Evolutionary conservation across 495 filamentous ascomycete species (phyloP).

Genomic region (Aspergillus bertholletiae): DNA sequence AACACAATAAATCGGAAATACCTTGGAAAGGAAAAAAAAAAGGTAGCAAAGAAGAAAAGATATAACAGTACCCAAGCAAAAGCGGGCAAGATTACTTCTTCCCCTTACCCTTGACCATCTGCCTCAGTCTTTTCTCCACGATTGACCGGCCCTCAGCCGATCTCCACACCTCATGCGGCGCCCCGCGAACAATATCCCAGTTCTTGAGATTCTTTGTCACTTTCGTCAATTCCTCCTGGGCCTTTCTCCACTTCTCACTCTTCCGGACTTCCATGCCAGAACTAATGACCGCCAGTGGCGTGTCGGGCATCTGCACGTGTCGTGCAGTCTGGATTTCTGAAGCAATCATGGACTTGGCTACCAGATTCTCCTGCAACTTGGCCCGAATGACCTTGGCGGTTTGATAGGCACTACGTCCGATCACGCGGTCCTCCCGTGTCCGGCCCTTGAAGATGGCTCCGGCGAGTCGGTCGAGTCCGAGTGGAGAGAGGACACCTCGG

Average conservation of each 20-base stretch:
- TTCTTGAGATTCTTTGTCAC: slow-evolving; percentile 70
- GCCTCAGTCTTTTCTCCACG: slow-evolving; percentile 65
- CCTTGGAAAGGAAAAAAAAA: background rate
- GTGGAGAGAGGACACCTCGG: slow-evolving; percentile 76
- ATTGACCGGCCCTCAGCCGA: slow-evolving; percentile 61
- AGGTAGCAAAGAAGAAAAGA: background rate
- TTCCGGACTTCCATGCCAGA: slow-evolving; percentile 59
- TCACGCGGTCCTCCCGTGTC: slow-evolving; percentile 77
- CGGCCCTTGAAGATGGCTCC: slow-evolving; percentile 78
- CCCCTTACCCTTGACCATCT: slow-evolving; percentile 48
- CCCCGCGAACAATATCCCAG: slow-evolving; percentile 84
- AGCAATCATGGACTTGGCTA: slow-evolving; percentile 75
- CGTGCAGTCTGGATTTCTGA: slow-evolving; percentile 74
- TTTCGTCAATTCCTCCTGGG: slow-evolving; percentile 77
- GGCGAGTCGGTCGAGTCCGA: slow-evolving; percentile 74
- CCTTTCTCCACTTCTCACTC: slow-evolving; percentile 68
- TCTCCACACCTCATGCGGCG: slow-evolving; percentile 85
- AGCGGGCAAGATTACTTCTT: background rate
- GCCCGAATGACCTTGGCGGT: slow-evolving; percentile 78
- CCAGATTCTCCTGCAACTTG: slow-evolving; percentile 88
- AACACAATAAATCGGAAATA: background rate
- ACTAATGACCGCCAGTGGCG: slow-evolving; percentile 76
- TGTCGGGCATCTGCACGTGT: slow-evolving; percentile 69
- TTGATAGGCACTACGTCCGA: slow-evolving; percentile 73
- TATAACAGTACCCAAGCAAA: background rate